phyloP scores from a whole-genome alignment of 2,329 filamentous ascomycete genomes.

The Sporothrix dimorphospora region DNA sequence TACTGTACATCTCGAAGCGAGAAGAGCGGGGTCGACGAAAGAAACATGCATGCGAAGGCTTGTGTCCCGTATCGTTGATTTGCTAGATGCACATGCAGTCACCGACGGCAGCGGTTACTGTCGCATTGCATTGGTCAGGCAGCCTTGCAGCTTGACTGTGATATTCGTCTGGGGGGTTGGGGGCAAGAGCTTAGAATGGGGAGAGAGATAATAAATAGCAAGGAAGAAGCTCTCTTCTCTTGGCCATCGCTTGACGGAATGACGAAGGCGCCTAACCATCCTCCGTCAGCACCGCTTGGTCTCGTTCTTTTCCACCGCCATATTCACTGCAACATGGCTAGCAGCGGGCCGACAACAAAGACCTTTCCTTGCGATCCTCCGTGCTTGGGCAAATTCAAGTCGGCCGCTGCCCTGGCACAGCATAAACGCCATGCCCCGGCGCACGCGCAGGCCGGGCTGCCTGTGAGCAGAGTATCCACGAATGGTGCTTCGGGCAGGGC shows the following conservation, averaged over 20 bases:
- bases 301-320: background rate
- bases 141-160: background rate
- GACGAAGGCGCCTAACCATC: background rate
- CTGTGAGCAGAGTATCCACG: background rate
- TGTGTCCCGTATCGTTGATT: constrained; percentile 7
- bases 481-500: background rate
- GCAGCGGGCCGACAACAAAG: background rate
- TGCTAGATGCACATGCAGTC: constrained; percentile 6
- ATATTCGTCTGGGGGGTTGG: background rate
- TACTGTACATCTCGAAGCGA: background rate
- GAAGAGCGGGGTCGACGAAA: background rate
- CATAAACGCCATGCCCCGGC: background rate
- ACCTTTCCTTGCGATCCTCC: background rate
- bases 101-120: background rate
- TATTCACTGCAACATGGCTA: background rate
- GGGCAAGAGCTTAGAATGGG: background rate
- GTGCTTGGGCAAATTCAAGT: constrained; percentile 1
- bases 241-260: background rate
- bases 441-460: background rate
- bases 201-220: background rate
- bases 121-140: constrained; percentile 19
- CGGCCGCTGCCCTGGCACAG: background rate
- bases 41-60: background rate
- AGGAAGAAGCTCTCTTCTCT: background rate
- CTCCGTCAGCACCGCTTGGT: background rate